Percentiles rank a stretch among this genome's conserved stretches.
These are phyloP conservation scores for Alternaria sp. DNA, from an alignment of 2,329 filamentous ascomycete species.

Conservation along the genomic window DNA sequence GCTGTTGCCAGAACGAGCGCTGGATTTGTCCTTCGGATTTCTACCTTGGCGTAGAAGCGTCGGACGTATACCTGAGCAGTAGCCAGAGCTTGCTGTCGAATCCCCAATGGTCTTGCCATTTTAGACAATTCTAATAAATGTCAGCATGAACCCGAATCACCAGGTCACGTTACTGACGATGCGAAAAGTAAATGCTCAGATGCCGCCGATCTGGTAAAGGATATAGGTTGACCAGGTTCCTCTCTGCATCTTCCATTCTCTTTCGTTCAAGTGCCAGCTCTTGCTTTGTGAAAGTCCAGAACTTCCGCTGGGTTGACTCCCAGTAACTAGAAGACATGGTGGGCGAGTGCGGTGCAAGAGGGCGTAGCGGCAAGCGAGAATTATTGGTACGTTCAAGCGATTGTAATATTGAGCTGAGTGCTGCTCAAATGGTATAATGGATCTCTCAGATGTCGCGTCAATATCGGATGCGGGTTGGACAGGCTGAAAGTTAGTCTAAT, in stretches of 20 bases:
- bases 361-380: too few species aligned
- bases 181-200: slow-evolving; percentile 89
- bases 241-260: slow-evolving; percentile 78
- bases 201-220: slow-evolving; percentile 82
- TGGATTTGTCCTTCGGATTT: slow-evolving; percentile 90
- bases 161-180: slow-evolving; percentile 65
- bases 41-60: slow-evolving; percentile 88
- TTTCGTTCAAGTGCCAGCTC: slow-evolving; percentile 77
- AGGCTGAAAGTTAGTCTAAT: too few species aligned
- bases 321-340: slow-evolving; percentile 94
- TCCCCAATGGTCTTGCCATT: slow-evolving; percentile 80
- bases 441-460: neutral
- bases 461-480: neutral
- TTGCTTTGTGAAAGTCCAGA: slow-evolving; percentile 89
- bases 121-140: slow-evolving; percentile 69
- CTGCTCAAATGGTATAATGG: neutral
- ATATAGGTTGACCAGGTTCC: slow-evolving; percentile 75
- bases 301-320: slow-evolving; percentile 87
- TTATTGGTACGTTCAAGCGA: neutral
- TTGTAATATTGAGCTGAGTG: fast-evolving
- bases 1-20: slow-evolving; percentile 93
- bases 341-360: neutral
- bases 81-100: slow-evolving; percentile 89
- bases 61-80: slow-evolving; percentile 95
- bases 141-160: neutral